phyloP scores from a whole-genome alignment of 345 rosid genomes.

The Laguncularia racemosa region DNA sequence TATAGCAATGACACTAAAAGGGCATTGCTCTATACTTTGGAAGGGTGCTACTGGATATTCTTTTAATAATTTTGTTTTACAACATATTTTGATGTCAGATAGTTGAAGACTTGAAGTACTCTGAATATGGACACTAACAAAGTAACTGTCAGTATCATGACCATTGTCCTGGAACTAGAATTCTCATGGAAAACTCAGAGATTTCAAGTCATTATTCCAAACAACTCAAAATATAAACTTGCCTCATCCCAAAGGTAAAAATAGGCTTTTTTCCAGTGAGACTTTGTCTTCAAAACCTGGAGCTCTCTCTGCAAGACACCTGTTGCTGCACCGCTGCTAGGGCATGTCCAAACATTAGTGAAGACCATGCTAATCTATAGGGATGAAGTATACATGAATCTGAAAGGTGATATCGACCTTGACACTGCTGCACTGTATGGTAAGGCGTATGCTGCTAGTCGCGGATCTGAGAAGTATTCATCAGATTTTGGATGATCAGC shows the following conservation, averaged over 20 bases:
- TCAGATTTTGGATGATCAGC: slow-evolving; percentile 90
- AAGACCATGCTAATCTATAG: slow-evolving; percentile 22
- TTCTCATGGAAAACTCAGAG: too few species aligned
- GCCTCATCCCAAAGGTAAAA: slow-evolving; percentile 99
- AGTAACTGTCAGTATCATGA: too few species aligned
- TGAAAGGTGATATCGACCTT: slow-evolving; percentile 22
- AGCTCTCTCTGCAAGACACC: slow-evolving; percentile 81
- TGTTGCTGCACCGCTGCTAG: slow-evolving; percentile 55
- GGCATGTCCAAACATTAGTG: slow-evolving; percentile 29
- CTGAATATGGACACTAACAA: too few species aligned
- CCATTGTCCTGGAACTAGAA: too few species aligned
- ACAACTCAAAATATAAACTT: slow-evolving; percentile 3
- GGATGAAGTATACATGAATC: not conserved
- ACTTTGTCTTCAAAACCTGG: slow-evolving; percentile 74
- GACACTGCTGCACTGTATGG: slow-evolving; percentile 58
- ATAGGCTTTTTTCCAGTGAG: slow-evolving; percentile 96
- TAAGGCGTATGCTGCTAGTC: slow-evolving; percentile 93
- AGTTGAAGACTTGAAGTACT: too few species aligned
- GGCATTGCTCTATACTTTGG: too few species aligned
- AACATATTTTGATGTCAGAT: too few species aligned
- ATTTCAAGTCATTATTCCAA: not conserved
- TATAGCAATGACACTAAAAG: too few species aligned
- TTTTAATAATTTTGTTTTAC: too few species aligned
- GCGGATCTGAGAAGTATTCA: slow-evolving; percentile 76
- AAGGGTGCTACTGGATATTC: too few species aligned